phyloP scores from a whole-genome alignment of 176 grass and related monocot species.

The Rhynchospora breviuscula region DNA sequence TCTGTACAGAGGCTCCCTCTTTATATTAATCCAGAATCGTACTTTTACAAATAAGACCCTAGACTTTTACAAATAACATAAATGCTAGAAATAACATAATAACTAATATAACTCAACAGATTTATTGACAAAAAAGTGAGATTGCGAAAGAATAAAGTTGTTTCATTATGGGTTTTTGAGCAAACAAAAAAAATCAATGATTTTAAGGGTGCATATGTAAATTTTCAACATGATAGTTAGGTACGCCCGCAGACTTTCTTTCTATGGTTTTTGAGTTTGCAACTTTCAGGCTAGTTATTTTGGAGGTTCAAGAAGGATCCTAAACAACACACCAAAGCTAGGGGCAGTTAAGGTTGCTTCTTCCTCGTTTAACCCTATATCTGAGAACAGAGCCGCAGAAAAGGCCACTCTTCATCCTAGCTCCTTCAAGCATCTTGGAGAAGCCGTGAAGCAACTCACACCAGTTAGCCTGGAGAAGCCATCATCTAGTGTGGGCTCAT shows the following conservation, averaged over 20 bases:
- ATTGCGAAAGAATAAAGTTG: neutral
- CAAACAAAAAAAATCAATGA: neutral
- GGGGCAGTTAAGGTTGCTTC: conserved; percentile 33
- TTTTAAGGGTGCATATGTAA: conserved; percentile 3
- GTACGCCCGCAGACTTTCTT: neutral
- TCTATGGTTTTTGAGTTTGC: neutral
- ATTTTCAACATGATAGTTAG: neutral
- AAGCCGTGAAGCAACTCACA: conserved; percentile 93
- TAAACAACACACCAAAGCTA: conserved; percentile 43
- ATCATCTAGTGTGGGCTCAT: conserved; percentile 28
- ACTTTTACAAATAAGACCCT: too few species aligned
- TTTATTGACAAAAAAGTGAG: neutral
- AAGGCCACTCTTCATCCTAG: conserved; percentile 46
- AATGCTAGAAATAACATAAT: too few species aligned
- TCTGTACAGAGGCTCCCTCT: too few species aligned
- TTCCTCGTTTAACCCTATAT: conserved; percentile 41
- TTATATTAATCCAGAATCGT: too few species aligned
- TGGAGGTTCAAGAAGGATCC: conserved; percentile 62
- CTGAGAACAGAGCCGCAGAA: conserved; percentile 32
- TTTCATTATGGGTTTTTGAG: neutral
- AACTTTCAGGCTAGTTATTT: conserved; percentile 68
- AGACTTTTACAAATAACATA: too few species aligned
- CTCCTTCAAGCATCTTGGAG: conserved; percentile 66
- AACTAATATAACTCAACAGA: too few species aligned
- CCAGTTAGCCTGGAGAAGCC: conserved; percentile 48